Percentiles rank a stretch among this genome's conserved stretches.
These are phyloP conservation scores for Podila verticillata DNA, from an alignment of 192 early-diverging fungal genomes.

Conservation along the genomic window DNA sequence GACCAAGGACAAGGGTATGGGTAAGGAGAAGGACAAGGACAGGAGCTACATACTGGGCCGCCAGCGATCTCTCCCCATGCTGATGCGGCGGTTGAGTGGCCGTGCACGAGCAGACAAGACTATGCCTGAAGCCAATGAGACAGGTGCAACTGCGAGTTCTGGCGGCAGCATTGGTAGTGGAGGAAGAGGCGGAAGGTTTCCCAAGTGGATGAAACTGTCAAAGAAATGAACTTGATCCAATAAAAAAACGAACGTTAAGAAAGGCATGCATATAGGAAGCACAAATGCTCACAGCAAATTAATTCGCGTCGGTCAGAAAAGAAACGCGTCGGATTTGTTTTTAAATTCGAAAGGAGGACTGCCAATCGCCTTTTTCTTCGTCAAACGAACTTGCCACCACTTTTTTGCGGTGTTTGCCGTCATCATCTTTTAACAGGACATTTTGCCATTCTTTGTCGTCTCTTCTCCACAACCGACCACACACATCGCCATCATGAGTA, in stretches of 20 bases:
- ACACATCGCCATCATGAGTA: constrained; percentile 65
- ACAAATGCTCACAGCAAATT: too few species aligned
- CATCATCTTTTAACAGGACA: not conserved
- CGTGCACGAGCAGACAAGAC: not conserved
- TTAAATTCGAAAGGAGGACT: too few species aligned
- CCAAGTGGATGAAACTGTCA: not conserved
- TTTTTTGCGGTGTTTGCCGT: not conserved
- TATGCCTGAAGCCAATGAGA: not conserved
- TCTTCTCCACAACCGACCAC: not conserved
- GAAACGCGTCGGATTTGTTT: too few species aligned
- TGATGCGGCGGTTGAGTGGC: not conserved
- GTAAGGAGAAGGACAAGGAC: not conserved
- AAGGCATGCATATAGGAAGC: too few species aligned
- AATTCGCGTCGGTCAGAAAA: too few species aligned
- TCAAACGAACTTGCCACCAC: constrained; percentile 2
- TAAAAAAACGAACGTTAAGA: not conserved
- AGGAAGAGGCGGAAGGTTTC: not conserved
- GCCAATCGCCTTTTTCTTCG: not conserved
- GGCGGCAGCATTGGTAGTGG: not conserved
- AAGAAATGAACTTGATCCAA: not conserved
- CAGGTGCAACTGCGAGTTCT: not conserved
- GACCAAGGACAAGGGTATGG: not conserved
- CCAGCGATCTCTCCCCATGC: not conserved
- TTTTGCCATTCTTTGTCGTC: not conserved
- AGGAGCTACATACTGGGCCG: not conserved